Conservation (phyloP, 2,329 filamentous ascomycete genomes). For the Calonectria honghensis region DNA sequence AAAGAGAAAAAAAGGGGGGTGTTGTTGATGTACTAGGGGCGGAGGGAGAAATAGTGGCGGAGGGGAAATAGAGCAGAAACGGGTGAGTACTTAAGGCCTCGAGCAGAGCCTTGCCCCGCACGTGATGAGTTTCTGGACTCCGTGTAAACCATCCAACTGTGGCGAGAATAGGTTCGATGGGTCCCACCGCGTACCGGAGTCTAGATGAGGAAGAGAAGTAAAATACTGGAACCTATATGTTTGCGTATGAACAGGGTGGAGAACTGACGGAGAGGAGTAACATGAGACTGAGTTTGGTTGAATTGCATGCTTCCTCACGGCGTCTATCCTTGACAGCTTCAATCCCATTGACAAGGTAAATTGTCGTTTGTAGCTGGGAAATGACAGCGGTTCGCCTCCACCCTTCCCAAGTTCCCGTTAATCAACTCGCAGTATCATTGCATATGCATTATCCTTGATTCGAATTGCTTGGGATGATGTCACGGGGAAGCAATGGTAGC, state of each 20-base stretch:
- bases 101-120: neutral
- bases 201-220: too few species aligned
- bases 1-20: neutral
- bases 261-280: neutral
- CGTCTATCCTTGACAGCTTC: neutral
- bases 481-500: too few species aligned
- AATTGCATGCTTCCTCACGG: neutral
- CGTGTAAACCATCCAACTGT: neutral
- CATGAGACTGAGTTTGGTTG: neutral
- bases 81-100: neutral
- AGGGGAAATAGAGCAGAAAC: too few species aligned
- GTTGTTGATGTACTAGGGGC: neutral
- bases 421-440: neutral
- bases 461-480: too few species aligned
- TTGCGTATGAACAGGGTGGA: too few species aligned
- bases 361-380: neutral
- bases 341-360: neutral
- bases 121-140: neutral
- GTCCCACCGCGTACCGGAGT: neutral
- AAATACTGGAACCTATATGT: neutral
- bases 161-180: neutral
- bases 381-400: neutral
- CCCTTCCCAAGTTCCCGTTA: neutral
- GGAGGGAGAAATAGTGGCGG: neutral
- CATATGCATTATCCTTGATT: neutral